A percentile compares a stretch with the other conserved stretches of the same genome.
phyloP scores from a whole-genome alignment of 2,329 filamentous ascomycete genomes.

The Aspergillus sp. region DNA sequence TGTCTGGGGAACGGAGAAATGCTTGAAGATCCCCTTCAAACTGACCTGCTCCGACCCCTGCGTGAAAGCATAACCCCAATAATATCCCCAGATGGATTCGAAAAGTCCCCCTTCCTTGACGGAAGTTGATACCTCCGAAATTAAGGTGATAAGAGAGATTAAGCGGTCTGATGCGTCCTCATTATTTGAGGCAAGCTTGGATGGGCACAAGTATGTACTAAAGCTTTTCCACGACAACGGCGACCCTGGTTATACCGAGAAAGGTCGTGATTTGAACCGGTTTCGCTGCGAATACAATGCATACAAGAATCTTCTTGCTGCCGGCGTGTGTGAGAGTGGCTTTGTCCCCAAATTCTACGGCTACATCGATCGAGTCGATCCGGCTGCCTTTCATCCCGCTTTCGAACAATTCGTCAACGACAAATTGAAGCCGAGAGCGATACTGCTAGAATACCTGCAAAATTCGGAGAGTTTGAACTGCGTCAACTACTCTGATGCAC shows the following conservation, averaged over 20 bases:
- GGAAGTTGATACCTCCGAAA: slow-evolving; percentile 3
- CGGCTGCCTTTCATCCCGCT: slow-evolving; percentile 14
- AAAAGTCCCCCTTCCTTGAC: no score
- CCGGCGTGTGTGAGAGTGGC: slow-evolving; percentile 17
- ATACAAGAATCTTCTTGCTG: slow-evolving; percentile 18
- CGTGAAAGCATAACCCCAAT: no score
- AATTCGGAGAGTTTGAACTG: slow-evolving; percentile 18
- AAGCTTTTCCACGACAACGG: slow-evolving; percentile 26
- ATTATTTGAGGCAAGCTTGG: slow-evolving; percentile 16
- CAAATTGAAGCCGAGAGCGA: slow-evolving; percentile 13
- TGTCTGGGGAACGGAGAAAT: no score
- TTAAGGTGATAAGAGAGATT: slow-evolving; percentile 9
- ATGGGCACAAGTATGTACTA: slow-evolving; percentile 15
- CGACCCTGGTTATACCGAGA: slow-evolving; percentile 19
- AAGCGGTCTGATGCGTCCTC: slow-evolving; percentile 11
- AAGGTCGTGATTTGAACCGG: slow-evolving; percentile 25
- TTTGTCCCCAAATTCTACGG: slow-evolving; percentile 25
- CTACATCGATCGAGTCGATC: slow-evolving; percentile 22
- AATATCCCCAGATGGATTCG: no score
- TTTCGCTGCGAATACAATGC: slow-evolving; percentile 25
- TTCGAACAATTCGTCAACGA: slow-evolving; percentile 19
- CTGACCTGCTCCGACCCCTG: no score
- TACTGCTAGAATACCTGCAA: slow-evolving; percentile 20
- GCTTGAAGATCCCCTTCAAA: no score
- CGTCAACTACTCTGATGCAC: slow-evolving; percentile 19